phyloP scores from a whole-genome alignment of 2,329 filamentous ascomycete species.

The Cladosporium velox region DNA sequence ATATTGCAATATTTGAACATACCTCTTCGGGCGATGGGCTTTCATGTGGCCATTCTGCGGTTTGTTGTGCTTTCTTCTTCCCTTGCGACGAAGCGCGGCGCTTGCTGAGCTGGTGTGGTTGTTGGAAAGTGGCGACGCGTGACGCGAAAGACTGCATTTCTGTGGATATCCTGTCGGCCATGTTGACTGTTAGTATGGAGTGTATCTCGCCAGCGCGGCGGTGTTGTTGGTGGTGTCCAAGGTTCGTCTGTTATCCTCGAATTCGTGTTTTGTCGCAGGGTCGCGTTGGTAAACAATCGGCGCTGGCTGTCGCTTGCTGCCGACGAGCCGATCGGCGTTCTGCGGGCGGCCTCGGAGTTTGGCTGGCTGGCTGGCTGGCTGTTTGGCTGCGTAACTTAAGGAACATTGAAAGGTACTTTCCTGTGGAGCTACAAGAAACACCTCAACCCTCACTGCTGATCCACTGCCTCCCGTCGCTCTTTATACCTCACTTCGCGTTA shows the following conservation, averaged over 20 bases:
- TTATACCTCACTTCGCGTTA: slow-evolving; percentile 1
- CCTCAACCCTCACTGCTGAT: neutral
- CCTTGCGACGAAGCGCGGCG: slow-evolving; percentile 68
- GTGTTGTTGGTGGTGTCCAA: neutral
- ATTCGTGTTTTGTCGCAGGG: slow-evolving; percentile 11
- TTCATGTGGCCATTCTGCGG: slow-evolving; percentile 72
- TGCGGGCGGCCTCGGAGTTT: slow-evolving; percentile 8
- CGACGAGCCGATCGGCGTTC: slow-evolving; percentile 1
- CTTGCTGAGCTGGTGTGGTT: slow-evolving; percentile 63
- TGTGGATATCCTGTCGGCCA: slow-evolving; percentile 40
- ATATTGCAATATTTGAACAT: slow-evolving; percentile 41
- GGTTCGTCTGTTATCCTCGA: neutral
- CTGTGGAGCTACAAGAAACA: slow-evolving; percentile 5
- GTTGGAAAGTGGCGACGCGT: slow-evolving; percentile 78
- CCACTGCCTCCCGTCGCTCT: neutral
- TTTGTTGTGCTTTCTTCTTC: slow-evolving; percentile 60
- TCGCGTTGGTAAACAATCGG: slow-evolving; percentile 14
- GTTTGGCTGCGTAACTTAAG: neutral
- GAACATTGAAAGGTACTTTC: slow-evolving; percentile 5
- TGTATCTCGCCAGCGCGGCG: slow-evolving; percentile 8
- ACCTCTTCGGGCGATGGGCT: slow-evolving; percentile 64
- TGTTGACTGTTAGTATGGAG: slow-evolving; percentile 24
- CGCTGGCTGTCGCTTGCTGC: neutral
- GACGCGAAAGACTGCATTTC: slow-evolving; percentile 67
- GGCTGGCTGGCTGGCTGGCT: neutral